Percentiles rank a stretch among this genome's conserved stretches.
These are phyloP conservation scores for Delphinella strobiligena DNA, from an alignment of 2,329 filamentous ascomycete species.

Conservation along the genomic window DNA sequence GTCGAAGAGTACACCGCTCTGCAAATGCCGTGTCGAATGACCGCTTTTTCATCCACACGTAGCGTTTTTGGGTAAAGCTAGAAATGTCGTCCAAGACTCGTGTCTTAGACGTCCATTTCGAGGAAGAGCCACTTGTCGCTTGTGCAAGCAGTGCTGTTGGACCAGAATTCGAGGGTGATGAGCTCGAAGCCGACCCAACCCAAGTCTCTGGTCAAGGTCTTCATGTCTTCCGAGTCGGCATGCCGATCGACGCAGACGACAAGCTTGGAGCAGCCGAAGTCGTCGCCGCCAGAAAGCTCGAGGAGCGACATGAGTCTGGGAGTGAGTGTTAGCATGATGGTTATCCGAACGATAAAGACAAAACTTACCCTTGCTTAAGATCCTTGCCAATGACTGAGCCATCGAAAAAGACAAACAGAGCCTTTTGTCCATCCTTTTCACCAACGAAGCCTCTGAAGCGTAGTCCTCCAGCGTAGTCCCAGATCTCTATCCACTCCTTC, in stretches of 20 bases:
- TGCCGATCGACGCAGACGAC: slow-evolving; percentile 73
- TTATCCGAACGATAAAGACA: slow-evolving; percentile 2
- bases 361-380: slow-evolving; percentile 72
- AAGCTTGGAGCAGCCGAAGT: slow-evolving; percentile 62
- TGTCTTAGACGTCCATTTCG: slow-evolving; percentile 64
- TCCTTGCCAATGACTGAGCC: slow-evolving; percentile 58
- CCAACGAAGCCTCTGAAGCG: slow-evolving; percentile 80
- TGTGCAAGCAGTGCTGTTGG: slow-evolving; percentile 44
- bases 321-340: slow-evolving; percentile 17
- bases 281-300: slow-evolving; percentile 65
- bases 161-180: slow-evolving; percentile 67
- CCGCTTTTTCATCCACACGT: too few relatives aligned
- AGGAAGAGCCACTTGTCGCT: slow-evolving; percentile 78
- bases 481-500: slow-evolving; percentile 61
- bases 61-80: too few relatives aligned
- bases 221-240: slow-evolving; percentile 44
- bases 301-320: slow-evolving; percentile 74
- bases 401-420: slow-evolving; percentile 83
- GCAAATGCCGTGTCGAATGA: too few relatives aligned
- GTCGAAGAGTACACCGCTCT: too few relatives aligned
- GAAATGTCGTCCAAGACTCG: too few relatives aligned
- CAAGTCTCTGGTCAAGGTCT: slow-evolving; percentile 64
- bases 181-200: slow-evolving; percentile 90
- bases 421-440: slow-evolving; percentile 56
- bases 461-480: slow-evolving; percentile 73